Base-by-base conservation (phyloP, 495 filamentous ascomycete genomes). In the Parachaetomium inaequale region DNA sequence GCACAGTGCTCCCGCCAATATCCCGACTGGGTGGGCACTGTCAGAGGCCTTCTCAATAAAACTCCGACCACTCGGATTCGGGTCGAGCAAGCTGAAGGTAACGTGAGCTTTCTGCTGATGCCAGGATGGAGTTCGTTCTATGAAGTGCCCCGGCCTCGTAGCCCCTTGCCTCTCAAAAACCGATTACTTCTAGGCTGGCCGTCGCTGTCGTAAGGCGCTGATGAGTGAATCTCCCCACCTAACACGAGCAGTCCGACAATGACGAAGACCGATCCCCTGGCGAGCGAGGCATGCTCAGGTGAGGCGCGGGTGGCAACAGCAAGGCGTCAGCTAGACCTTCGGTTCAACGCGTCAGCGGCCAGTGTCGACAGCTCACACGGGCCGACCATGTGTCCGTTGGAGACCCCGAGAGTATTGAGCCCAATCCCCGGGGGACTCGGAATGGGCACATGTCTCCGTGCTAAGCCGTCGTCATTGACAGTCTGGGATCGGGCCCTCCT, bases 1-100 rank as follows among this genome's bases (percentile, higher is more conserved):
- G 43, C 45, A 66, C 64, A 34, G 64, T 66, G 64, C 26, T 32
- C 50, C 29, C 29, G 31, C n/a, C 12, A n/a, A 31, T 10, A 7
- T 7, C 7, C 21, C 19, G 14, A 28, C 52, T 1, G 8, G 19
- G 25, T 60, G 17, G 19, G n/a, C 42, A 46, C 42, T 19, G 42
- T 46, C 19, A 40, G 10, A 40, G 36, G 10, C 4, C 3, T 17
- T 10, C 17, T 5, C 4, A 43, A 17, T 15, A 21, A 43, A 21
- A 4, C n/a, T n/a, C n/a, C 2, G 17, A 43, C 40, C n/a, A 21
- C n/a, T 43, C n/a, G 40, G n/a, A 43, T 43, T 40, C 36, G 36
- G 36, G 14, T 17, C n/a, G n/a, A n/a, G n/a, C n/a, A 15, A 17
- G 4, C 4, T 4, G 31, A 15, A 40, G 14, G 36, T 12, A 15